Conservation (phyloP, 129 eudicot species). For the Saposhnikovia divaricata region DNA sequence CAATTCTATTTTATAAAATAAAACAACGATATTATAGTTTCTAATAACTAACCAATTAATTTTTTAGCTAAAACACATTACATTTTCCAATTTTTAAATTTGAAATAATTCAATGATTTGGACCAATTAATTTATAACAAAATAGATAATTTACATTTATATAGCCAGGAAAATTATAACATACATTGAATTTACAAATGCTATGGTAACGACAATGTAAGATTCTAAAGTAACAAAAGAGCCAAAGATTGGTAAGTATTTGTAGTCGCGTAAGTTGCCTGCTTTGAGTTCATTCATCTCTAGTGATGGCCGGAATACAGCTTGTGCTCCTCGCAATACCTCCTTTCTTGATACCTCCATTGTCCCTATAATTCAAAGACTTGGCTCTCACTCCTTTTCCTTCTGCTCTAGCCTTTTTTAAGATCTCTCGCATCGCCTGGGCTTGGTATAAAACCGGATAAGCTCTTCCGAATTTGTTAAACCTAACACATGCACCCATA, state of each 20-base stretch:
- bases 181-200: too few species aligned
- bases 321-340: slow-evolving; percentile 17
- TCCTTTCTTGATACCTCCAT: slow-evolving; percentile 31
- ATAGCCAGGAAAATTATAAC: too few species aligned
- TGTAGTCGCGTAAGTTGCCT: not conserved
- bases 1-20: too few species aligned
- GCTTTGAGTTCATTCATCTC: slow-evolving; percentile 6
- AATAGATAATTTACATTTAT: too few species aligned
- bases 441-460: slow-evolving; percentile 73
- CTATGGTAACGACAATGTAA: too few species aligned
- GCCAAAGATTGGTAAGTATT: too few species aligned
- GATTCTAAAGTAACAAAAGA: not conserved
- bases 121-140: too few species aligned
- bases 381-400: slow-evolving; percentile 36
- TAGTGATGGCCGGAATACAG: slow-evolving; percentile 1
- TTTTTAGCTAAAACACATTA: too few species aligned
- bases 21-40: too few species aligned
- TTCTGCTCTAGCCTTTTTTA: slow-evolving; percentile 41
- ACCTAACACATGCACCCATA: slow-evolving; percentile 63
- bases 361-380: slow-evolving; percentile 54
- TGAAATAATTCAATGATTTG: too few species aligned
- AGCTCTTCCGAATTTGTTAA: slow-evolving; percentile 63
- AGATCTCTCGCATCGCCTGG: slow-evolving; percentile 64
- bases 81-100: too few species aligned
- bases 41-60: too few species aligned